These are phyloP conservation scores for Vitis hybrid DNA, from an alignment of 177 flowering plant genomes.

Conservation along the genomic window DNA sequence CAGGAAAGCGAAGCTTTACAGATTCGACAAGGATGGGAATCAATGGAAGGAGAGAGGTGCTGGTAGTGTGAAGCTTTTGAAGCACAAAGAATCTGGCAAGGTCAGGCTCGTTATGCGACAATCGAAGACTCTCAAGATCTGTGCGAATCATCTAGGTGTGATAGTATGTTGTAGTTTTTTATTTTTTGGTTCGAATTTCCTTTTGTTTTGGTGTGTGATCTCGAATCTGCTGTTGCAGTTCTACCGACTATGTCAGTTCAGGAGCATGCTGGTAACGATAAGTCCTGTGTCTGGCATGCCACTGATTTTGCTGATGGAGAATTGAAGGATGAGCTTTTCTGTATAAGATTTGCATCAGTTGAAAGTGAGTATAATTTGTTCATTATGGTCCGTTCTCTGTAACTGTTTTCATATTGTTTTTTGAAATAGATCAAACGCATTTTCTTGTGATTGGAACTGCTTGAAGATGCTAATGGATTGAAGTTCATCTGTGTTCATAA, in stretches of 20 bases:
- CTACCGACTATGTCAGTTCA: conserved; percentile 61
- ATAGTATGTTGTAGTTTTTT: neutral
- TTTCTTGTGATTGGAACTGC: no score
- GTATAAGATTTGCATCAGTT: conserved; percentile 68
- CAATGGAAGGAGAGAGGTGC: conserved; percentile 98
- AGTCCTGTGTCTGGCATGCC: conserved; percentile 96
- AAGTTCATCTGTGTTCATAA: no score
- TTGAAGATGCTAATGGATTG: no score
- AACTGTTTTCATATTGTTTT: neutral
- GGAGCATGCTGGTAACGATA: conserved; percentile 89
- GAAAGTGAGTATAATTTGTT: conserved; percentile 62
- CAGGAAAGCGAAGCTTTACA: conserved; percentile 80
- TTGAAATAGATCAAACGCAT: neutral
- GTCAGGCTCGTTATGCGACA: conserved; percentile 92
- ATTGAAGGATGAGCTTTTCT: conserved; percentile 85
- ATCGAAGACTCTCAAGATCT: conserved; percentile 83
- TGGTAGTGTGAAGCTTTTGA: conserved; percentile 83
- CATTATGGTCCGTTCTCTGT: neutral
- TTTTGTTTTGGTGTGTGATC: neutral
- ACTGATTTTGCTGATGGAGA: conserved; percentile 92
- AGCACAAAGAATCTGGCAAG: conserved; percentile 69
- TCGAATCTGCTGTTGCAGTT: conserved; percentile 39
- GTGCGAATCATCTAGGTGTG: conserved; percentile 85
- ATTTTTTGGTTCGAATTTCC: neutral
- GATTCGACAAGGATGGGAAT: conserved; percentile 80